Base-by-base conservation (phyloP, 2,329 filamentous ascomycete species). In the Epichloe brachyelytri region DNA sequence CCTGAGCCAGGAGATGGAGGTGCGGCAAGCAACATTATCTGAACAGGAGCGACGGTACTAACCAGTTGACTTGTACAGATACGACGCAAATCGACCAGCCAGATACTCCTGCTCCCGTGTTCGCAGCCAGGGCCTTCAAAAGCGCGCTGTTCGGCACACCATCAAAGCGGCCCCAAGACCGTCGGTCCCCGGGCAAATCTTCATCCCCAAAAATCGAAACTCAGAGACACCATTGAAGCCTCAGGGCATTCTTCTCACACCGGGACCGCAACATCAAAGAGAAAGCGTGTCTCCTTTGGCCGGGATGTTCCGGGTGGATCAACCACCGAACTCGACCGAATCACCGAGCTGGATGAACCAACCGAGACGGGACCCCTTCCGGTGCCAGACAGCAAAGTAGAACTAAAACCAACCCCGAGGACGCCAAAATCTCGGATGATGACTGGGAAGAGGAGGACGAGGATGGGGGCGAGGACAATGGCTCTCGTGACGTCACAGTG, bases 251-350 rank as follows among this genome's bases (percentile, higher is more conserved):
- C 69, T 85, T 3, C 63, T 84, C 45, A 85, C 81, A 0, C 81
- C 0, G 81, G 81, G 1, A 83, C 79, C 2, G 79, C 72, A 15
- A 74, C 79, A 2, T 70, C 77, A 43, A 74, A 76, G 49, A 74
- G 78, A 43, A 85, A 85, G 62, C 79, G 78, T 57, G 81, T 85
- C 22, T 82, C 81, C 0, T 85, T 84, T 58, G 79, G 76, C 12
- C 70, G 74, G 51, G 79, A 82, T 48, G 73, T 82, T 60, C 59
- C 52, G 63, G 64, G 53, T 56, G 57, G 43, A 11, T 48, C 50
- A 14, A 22, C 4, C 14, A 48, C 51, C 50, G 5, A 55, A 43
- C 53, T 57, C 52, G 20, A 52, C 45, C 26, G 47, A 45, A 49
- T 44, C 36, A 75, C 74, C 1, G 66, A 67, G 40, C 58, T 79